Base-by-base conservation (phyloP, 2,329 filamentous ascomycete genomes). In the Penicillium capsulatum region DNA sequence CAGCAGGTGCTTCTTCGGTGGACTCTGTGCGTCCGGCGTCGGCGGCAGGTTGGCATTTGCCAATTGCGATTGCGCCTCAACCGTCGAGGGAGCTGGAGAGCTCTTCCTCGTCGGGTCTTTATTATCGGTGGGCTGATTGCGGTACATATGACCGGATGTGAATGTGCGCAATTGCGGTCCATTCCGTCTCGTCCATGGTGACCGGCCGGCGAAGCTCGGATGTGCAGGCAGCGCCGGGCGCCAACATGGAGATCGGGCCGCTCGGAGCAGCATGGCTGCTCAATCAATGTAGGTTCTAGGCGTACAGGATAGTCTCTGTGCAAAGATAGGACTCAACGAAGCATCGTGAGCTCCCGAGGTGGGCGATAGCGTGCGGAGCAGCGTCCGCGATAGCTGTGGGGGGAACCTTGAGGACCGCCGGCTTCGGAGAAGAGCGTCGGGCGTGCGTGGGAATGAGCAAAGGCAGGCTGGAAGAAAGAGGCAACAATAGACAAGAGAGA, bases 1-100 rank as follows among this genome's bases (percentile, higher is more conserved):
- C 14, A 85, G 76, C 30, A 90, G 66, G 19, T 79, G 74, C 53
- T 83, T 80, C 42, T 67, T 66, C 37, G 64, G 61, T 31, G 55
- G 44, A 19, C 53, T 54, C 44, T 55, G 49, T 30, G 40, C 46
- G 38, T 57, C 50, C 17, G 56, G 34, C 37, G 50, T 57, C 30
- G 46, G 48, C 11, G 42, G 36, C 20, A 42, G 38, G 31, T 48
- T 49, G 40, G 44, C 51, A 33, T 45, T 48, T 11, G 50, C 46
- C 6, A 50, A 17, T 31, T 50, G 49, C 36, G 57, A 42, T 36
- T 20, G 27, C 3, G 47, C 39, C 3, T 48, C 36, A 13, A 49
- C 38, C 13, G 51, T 27, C 7, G 51, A 15, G 7, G 27, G 31
- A 20, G 24, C 17, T 7, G 26, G 17, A 24, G 34, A 26, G 9